Conservation (phyloP, 2,329 filamentous ascomycete species). For the Aspergillus tanneri region DNA sequence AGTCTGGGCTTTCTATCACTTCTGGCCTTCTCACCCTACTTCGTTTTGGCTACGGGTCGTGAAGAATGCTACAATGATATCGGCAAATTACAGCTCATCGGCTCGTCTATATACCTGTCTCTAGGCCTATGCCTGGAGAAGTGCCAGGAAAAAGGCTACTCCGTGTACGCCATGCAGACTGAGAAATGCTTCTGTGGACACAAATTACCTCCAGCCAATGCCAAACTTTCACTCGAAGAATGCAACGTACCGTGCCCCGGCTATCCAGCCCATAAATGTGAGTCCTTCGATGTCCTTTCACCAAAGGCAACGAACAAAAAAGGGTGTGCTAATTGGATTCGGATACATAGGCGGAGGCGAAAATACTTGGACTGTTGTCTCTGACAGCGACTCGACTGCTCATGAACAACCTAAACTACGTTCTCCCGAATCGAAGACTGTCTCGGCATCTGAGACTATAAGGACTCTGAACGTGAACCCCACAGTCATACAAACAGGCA, state of each 20-base stretch:
- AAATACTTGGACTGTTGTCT: constrained; percentile 18
- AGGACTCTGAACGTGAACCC: constrained; percentile 15
- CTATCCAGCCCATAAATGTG: constrained; percentile 23
- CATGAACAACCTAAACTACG: constrained; percentile 1
- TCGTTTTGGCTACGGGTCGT: constrained; percentile 1
- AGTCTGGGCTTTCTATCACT: constrained; percentile 10
- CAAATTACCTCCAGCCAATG: constrained; percentile 14
- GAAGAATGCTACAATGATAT: constrained; percentile 14
- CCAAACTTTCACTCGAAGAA: constrained; percentile 19
- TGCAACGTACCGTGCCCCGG: constrained; percentile 24
- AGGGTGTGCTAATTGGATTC: too few relatives aligned
- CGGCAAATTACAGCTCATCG: constrained; percentile 3
- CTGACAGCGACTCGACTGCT: not conserved
- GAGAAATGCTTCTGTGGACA: constrained; percentile 26
- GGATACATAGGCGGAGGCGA: constrained; percentile 10
- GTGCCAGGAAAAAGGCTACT: constrained; percentile 16
- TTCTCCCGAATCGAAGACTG: constrained; percentile 21
- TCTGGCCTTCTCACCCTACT: not conserved
- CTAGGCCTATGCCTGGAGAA: constrained; percentile 15
- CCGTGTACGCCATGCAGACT: constrained; percentile 21
- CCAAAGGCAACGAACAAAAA: not conserved
- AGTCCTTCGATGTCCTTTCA: constrained; percentile 3
- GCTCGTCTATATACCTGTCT: constrained; percentile 6
- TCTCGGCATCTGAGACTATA: constrained; percentile 19
- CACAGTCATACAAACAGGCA: constrained; percentile 13